Conservation (phyloP, 441 rosid genomes). For the Erodium moschatum region DNA sequence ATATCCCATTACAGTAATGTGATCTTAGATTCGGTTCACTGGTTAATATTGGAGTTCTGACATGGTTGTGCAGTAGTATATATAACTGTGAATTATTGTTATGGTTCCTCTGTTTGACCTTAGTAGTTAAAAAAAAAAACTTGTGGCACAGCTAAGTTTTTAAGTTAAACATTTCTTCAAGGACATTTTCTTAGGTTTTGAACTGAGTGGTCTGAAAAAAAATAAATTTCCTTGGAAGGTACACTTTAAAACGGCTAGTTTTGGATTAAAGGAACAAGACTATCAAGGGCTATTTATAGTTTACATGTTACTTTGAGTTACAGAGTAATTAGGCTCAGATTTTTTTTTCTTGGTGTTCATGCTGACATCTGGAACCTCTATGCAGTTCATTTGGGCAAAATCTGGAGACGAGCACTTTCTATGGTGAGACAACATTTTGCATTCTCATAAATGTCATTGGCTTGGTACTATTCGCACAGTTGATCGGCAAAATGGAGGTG, state of each 20-base stretch:
- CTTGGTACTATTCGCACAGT: slow-evolving; percentile 78
- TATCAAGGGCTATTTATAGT: not conserved
- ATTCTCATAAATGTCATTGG: slow-evolving; percentile 72
- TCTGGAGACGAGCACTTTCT: slow-evolving; percentile 65
- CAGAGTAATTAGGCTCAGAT: slow-evolving; percentile 15
- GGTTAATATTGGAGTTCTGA: not conserved
- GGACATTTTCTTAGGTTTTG: not conserved
- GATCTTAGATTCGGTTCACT: slow-evolving; percentile 8
- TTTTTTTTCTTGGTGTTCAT: slow-evolving; percentile 22
- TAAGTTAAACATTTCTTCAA: not conserved
- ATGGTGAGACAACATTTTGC: slow-evolving; percentile 80
- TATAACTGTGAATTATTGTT: not conserved
- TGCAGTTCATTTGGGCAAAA: slow-evolving; percentile 88
- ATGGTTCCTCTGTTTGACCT: not conserved
- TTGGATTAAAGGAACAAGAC: not conserved
- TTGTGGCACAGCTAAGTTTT: not conserved
- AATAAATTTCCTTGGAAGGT: not conserved
- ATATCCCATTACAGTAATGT: not conserved
- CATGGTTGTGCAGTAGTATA: not conserved
- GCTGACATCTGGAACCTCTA: not conserved
- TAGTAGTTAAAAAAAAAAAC: not conserved
- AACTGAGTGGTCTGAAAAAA: not conserved
- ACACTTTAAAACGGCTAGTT: not conserved
- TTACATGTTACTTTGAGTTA: slow-evolving; percentile 8
- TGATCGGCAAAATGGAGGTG: slow-evolving; percentile 98